Percentiles rank a stretch among this genome's conserved stretches.
Conservation (phyloP, 148 eudicot species). For the Chenopodium album region DNA sequence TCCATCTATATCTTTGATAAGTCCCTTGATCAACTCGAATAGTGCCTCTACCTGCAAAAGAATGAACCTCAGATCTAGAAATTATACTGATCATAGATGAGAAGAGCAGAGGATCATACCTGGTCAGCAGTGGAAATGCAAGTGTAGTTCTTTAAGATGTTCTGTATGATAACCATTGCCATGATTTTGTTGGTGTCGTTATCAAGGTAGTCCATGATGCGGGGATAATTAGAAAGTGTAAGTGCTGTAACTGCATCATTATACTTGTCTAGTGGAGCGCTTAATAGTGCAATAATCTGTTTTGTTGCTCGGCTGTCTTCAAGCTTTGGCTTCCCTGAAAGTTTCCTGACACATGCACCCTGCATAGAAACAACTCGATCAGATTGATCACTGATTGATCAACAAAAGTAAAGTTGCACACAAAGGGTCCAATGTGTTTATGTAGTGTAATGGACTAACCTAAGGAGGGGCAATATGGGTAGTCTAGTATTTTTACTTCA, state of each 20-base stretch:
- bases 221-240: conserved; percentile 95
- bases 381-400: neutral
- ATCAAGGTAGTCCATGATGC: conserved; percentile 97
- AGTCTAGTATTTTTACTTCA: too few relatives aligned
- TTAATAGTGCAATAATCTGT: conserved; percentile 96
- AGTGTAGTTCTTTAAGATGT: conserved; percentile 74
- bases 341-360: conserved; percentile 94
- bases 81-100: neutral
- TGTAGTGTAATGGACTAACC: neutral
- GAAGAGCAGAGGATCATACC: conserved; percentile 39
- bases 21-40: conserved; percentile 90
- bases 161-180: conserved; percentile 98
- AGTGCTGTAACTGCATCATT: conserved; percentile 89
- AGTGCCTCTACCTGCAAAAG: conserved; percentile 83
- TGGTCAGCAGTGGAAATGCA: conserved; percentile 85
- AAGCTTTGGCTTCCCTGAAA: conserved; percentile 81
- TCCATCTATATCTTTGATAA: conserved; percentile 73
- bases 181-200: conserved; percentile 86
- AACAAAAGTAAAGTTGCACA: neutral
- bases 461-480: too few relatives aligned
- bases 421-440: neutral
- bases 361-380: conserved; percentile 31
- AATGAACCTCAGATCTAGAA: conserved; percentile 23
- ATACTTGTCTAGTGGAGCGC: conserved; percentile 96
- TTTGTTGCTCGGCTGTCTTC: conserved; percentile 91